Evolutionary conservation across 768 basidiomycete species (phyloP).

Genomic region (Mycena vulgaris): DNA sequence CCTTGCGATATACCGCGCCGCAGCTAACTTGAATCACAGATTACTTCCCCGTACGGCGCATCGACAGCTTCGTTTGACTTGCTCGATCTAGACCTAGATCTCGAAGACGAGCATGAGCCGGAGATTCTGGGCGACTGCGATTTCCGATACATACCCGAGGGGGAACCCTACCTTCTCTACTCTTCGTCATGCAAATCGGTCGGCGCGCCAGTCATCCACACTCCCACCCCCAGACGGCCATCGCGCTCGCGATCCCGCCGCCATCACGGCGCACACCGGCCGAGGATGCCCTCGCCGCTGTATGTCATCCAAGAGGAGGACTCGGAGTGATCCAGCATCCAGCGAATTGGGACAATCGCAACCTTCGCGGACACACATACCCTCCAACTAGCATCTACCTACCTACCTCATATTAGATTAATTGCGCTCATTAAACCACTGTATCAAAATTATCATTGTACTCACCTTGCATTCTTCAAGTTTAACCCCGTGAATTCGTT

Average conservation of each 20-base stretch:
- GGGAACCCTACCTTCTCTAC: slow-evolving; percentile 30
- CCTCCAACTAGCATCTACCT: background rate
- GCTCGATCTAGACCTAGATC: slow-evolving; percentile 31
- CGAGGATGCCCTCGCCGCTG: slow-evolving; percentile 33
- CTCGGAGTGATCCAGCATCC: slow-evolving; percentile 28
- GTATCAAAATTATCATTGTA: slow-evolving; percentile 25
- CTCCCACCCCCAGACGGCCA: slow-evolving; percentile 28
- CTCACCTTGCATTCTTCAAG: background rate
- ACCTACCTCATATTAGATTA: slow-evolving; percentile 13
- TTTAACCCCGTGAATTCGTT: too few relatives aligned
- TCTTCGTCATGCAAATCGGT: slow-evolving; percentile 23
- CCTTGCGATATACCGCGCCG: background rate
- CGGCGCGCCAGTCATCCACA: slow-evolving; percentile 31
- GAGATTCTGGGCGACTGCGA: slow-evolving; percentile 14
- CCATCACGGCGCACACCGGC: slow-evolving; percentile 19
- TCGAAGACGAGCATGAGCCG: slow-evolving; percentile 24
- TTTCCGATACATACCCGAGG: slow-evolving; percentile 7
- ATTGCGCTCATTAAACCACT: slow-evolving; percentile 19
- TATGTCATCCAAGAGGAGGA: slow-evolving; percentile 40
- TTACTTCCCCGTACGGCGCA: slow-evolving; percentile 23
- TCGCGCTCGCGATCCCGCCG: slow-evolving; percentile 35
- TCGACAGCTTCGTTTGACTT: slow-evolving; percentile 32
- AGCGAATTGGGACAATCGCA: background rate
- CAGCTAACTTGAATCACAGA: slow-evolving; percentile 22
- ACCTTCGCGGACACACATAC: slow-evolving; percentile 12